phyloP scores from a whole-genome alignment of 1,139 yeast species.

The Debaryomyces coudertii region DNA sequence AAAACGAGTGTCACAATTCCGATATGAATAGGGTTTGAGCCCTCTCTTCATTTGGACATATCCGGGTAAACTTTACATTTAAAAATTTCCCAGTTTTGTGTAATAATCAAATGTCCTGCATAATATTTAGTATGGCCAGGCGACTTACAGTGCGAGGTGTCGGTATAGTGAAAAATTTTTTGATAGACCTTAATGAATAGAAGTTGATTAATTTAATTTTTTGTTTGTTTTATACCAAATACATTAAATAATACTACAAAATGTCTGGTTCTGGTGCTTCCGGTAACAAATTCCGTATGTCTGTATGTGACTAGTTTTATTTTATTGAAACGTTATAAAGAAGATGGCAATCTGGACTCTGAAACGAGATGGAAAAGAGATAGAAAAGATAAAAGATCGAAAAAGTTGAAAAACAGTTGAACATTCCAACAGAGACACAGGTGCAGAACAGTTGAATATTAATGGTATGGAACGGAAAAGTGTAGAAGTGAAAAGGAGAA shows the following conservation, averaged over 20 bases:
- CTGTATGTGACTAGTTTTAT: conserved; percentile 62
- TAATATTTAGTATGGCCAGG: neutral
- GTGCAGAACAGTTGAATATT: neutral
- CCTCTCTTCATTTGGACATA: neutral
- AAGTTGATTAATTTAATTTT: conserved; percentile 5
- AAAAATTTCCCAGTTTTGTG: conserved; percentile 4
- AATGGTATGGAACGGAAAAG: neutral
- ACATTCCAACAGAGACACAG: neutral
- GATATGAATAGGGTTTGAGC: neutral
- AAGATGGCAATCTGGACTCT: neutral
- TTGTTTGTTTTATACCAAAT: conserved; percentile 10
- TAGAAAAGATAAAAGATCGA: neutral
- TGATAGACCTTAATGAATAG: conserved; percentile 7
- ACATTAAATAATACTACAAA: conserved; percentile 19
- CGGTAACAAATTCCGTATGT: conserved; percentile 99
- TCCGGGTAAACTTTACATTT: neutral
- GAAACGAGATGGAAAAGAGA: neutral
- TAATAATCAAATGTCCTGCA: conserved; percentile 3
- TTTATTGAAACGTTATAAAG: conserved; percentile 4
- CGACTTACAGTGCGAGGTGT: neutral
- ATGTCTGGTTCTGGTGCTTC: conserved; percentile 95
- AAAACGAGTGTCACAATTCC: neutral
- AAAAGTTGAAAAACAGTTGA: too few species aligned
- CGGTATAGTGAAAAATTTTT: conserved; percentile 12
- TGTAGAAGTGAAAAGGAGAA: neutral